Evolutionary conservation across 202 grass and related monocot species (phyloP).

Genomic region (Brachypodium distachyon): DNA sequence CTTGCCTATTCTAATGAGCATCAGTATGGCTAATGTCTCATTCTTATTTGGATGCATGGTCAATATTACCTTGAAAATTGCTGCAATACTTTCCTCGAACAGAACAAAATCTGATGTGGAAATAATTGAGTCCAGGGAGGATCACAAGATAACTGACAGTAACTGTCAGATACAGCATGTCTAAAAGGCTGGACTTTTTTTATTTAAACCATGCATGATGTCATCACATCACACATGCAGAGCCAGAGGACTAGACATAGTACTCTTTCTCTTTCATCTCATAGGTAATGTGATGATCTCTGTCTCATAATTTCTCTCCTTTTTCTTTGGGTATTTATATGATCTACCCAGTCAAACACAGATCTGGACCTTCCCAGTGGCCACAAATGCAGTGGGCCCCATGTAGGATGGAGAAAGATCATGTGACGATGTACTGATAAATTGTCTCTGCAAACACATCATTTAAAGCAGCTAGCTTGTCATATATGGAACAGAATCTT

Average conservation of each 20-base stretch:
- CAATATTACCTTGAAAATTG: not conserved
- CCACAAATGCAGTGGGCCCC: conserved; percentile 43
- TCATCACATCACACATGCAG: not conserved
- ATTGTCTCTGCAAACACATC: conserved; percentile 37
- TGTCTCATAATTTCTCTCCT: not conserved
- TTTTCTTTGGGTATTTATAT: not conserved
- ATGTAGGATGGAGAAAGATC: conserved; percentile 41
- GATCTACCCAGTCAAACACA: conserved; percentile 40
- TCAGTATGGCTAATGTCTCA: not conserved
- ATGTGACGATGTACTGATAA: conserved; percentile 51
- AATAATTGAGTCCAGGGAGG: conserved; percentile 13
- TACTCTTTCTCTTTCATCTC: not conserved
- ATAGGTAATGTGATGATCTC: not conserved
- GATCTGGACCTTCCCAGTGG: conserved; percentile 38
- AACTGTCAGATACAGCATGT: not conserved
- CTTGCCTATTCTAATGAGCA: conserved; percentile 1
- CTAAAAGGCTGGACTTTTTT: not conserved
- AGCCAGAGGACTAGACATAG: not conserved
- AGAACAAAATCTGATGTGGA: not conserved
- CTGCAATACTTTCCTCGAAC: not conserved
- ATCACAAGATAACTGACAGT: not conserved
- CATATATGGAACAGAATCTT: conserved; percentile 52
- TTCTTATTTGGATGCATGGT: not conserved
- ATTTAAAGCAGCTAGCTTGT: conserved; percentile 36
- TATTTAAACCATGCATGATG: not conserved